A percentile compares a stretch with the other conserved stretches of the same genome.
These are phyloP conservation scores for Kwoniella shandongensis DNA, from an alignment of 768 basidiomycete genomes.

Conservation along the genomic window DNA sequence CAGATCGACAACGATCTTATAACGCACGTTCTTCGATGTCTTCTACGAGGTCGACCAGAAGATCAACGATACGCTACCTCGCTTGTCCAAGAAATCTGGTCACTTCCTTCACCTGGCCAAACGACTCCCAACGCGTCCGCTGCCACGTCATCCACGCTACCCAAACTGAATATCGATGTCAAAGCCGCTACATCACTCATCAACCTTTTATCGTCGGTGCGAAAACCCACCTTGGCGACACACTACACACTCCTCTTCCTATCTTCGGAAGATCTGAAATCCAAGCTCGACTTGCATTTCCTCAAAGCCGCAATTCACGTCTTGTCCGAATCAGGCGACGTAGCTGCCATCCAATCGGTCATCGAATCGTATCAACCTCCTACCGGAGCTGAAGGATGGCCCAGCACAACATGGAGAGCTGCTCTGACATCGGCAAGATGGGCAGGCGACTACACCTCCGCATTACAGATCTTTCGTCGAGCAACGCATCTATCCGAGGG, in stretches of 20 bases:
- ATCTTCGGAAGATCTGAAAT: slow-evolving; percentile 7
- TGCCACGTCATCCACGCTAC: slow-evolving; percentile 13
- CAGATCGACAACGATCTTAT: slow-evolving; percentile 15
- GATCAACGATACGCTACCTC: slow-evolving; percentile 8
- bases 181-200: slow-evolving; percentile 35
- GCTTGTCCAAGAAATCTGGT: slow-evolving; percentile 13
- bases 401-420: slow-evolving; percentile 23
- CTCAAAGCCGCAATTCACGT: slow-evolving; percentile 22
- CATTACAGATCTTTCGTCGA: slow-evolving; percentile 22
- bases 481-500: slow-evolving; percentile 29
- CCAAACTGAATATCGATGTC: slow-evolving; percentile 25
- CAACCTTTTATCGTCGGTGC: slow-evolving; percentile 16
- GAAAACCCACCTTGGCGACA: slow-evolving; percentile 23
- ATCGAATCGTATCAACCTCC: slow-evolving; percentile 29
- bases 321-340: slow-evolving; percentile 32
- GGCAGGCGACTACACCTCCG: slow-evolving; percentile 36
- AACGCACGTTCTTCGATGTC: slow-evolving; percentile 5
- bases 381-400: slow-evolving; percentile 27
- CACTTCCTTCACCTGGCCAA: slow-evolving; percentile 15
- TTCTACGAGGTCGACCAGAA: slow-evolving; percentile 18
- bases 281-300: slow-evolving; percentile 23
- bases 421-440: slow-evolving; percentile 36
- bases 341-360: slow-evolving; percentile 22
- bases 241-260: slow-evolving; percentile 38
- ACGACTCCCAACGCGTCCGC: slow-evolving; percentile 2